phyloP scores from a whole-genome alignment of 2,329 filamentous ascomycete species.

The Fusarium anthophilum region DNA sequence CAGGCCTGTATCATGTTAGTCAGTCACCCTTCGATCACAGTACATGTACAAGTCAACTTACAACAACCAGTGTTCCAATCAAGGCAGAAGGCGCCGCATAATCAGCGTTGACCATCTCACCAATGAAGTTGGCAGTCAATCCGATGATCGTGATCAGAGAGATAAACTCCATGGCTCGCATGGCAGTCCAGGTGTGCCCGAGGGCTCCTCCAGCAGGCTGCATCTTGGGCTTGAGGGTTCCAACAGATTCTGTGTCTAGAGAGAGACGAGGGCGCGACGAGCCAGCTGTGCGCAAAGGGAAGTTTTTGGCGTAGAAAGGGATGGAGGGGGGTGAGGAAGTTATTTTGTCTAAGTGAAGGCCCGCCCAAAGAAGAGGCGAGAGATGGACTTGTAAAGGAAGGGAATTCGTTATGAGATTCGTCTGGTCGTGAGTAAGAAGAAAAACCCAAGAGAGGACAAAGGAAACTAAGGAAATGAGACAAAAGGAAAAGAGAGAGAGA shows the following conservation, averaged over 20 bases:
- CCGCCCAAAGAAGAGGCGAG: conserved; percentile 38
- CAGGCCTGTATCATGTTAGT: conserved; percentile 66
- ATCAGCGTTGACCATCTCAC: conserved; percentile 73
- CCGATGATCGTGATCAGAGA: conserved; percentile 82
- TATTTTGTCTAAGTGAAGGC: conserved; percentile 45
- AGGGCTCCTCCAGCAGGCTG: conserved; percentile 72
- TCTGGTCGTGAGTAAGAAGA: conserved; percentile 30
- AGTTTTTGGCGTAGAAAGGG: conserved; percentile 54
- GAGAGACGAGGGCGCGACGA: conserved; percentile 54
- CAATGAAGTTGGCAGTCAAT: conserved; percentile 83
- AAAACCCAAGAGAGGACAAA: conserved; percentile 41
- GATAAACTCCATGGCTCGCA: conserved; percentile 75
- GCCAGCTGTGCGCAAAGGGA: conserved; percentile 54
- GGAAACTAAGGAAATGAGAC: conserved; percentile 41
- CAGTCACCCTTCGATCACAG: neutral
- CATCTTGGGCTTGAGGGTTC: conserved; percentile 50
- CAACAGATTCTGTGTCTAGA: conserved; percentile 49
- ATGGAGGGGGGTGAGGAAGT: conserved; percentile 45
- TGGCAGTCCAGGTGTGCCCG: conserved; percentile 79
- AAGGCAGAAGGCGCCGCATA: conserved; percentile 76
- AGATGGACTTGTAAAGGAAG: conserved; percentile 1
- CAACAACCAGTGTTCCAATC: conserved; percentile 80
- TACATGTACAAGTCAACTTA: conserved; percentile 58
- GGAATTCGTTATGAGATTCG: conserved; percentile 19
- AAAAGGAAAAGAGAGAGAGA: conserved; percentile 33